Base-by-base conservation (phyloP, 2,329 filamentous ascomycete genomes). In the Scedosporium dehoogii region DNA sequence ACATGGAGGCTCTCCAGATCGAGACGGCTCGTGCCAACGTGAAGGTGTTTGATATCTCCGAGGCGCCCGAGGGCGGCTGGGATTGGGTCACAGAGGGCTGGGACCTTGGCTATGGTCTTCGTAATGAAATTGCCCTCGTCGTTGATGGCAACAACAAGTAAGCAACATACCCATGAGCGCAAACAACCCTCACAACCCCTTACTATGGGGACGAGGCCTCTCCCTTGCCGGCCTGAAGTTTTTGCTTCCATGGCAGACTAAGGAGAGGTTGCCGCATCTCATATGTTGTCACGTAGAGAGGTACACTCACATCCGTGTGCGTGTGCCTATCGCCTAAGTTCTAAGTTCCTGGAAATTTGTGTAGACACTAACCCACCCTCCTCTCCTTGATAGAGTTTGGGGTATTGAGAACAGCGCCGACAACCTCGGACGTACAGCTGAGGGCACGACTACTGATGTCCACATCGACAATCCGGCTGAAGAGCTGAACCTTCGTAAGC, bases 381-480 rank as follows among this genome's bases (percentile, higher is more conserved):
- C 38, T n/a, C 46, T 33, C 23, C 29, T 41, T 7, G 10, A 69
- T 3, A 70, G 72, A 9, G 70, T 75, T 9, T 77, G 85, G 87
- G 73, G 86, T 78, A 71, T 83, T 0, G 73, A 75, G 65, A 74
- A 74, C 63, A 73, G 79, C 61, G 82, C 81, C 10, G 83, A 88
- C 69, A 73, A 86, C 62, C 77, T 87, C 57, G 71, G 73, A 23
- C 76, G 73, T 29, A 73, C 69, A 4, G 68, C 83, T 33, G 75
- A 79, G 62, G 79, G 79, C 55, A 67, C 76, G 29, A 66, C 67
- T 4, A 67, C 66, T 5, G 81, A 84, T 60, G 80, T 86, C 61
- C 81, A 85, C 67, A 74, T 79, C 55, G 76, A 86, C 69, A 88
- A 88, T 68, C 85, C 85, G 1, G 84, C 81, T 3, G 85, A 88